Conservation (phyloP, 2,329 filamentous ascomycete genomes). For the Pseudomassariella vexata region DNA sequence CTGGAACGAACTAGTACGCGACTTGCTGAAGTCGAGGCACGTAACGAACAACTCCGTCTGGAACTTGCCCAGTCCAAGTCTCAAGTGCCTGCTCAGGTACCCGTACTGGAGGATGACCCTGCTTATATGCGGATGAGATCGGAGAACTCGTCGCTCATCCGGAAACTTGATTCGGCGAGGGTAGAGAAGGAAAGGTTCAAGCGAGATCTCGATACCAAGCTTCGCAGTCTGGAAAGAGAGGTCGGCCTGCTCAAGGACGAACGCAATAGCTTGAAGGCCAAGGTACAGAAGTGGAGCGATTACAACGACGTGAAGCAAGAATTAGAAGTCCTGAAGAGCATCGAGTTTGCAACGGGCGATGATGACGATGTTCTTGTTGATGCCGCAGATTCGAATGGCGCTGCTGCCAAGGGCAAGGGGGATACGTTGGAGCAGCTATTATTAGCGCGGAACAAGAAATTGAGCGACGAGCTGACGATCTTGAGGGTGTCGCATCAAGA, state of each 20-base stretch:
- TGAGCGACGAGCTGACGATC: conserved; percentile 88
- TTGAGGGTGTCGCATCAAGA: conserved; percentile 92
- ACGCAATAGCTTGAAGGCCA: conserved; percentile 70
- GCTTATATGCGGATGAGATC: conserved; percentile 81
- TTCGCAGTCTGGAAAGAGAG: conserved; percentile 77
- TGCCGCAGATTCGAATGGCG: conserved; percentile 38
- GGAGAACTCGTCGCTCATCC: conserved; percentile 86
- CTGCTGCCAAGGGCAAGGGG: conserved; percentile 53
- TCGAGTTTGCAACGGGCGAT: conserved; percentile 89
- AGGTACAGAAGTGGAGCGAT: conserved; percentile 84
- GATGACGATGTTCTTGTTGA: conserved; percentile 60
- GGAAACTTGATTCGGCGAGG: conserved; percentile 77
- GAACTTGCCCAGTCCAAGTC: conserved; percentile 88
- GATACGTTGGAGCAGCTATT: conserved; percentile 88
- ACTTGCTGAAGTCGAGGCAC: conserved; percentile 83
- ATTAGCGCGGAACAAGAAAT: conserved; percentile 90
- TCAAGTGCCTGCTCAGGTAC: conserved; percentile 55
- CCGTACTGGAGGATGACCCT: conserved; percentile 80
- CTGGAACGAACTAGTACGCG: conserved; percentile 83
- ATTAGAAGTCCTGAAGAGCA: conserved; percentile 92
- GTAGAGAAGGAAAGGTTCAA: conserved; percentile 80
- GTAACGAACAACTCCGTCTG: conserved; percentile 87
- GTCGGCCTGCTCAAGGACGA: conserved; percentile 70
- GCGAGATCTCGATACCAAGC: conserved; percentile 66
- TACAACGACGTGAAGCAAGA: conserved; percentile 97